Percentiles rank a stretch among this genome's conserved stretches.
These are phyloP conservation scores for Globisporangium orthogonon DNA, from an alignment of 352 stramenopile species.

Conservation along the genomic window DNA sequence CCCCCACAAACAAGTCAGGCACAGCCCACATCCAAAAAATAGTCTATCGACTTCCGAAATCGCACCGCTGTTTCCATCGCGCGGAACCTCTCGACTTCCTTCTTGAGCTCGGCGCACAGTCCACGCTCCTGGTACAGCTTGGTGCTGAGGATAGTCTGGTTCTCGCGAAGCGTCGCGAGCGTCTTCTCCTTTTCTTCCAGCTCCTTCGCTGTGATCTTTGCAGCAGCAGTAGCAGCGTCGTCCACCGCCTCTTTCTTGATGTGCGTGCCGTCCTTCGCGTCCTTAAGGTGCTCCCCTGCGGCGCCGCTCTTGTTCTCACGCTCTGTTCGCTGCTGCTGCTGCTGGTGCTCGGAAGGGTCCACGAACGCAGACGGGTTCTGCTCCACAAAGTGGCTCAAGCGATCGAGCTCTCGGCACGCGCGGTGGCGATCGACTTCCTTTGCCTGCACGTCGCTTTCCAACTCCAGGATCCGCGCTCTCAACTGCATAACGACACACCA, in stretches of 20 bases:
- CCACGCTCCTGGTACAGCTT: slow-evolving; percentile 50
- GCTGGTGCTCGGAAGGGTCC: slow-evolving; percentile 15
- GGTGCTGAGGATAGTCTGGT: slow-evolving; percentile 26
- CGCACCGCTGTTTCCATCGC: slow-evolving; percentile 51
- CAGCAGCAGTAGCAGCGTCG: not conserved
- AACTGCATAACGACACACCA: slow-evolving; percentile 24
- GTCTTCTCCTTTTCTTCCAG: slow-evolving; percentile 23
- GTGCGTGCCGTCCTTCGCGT: not conserved
- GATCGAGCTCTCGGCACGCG: slow-evolving; percentile 71
- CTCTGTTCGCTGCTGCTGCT: slow-evolving; percentile 14
- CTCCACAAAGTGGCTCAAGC: slow-evolving; percentile 53
- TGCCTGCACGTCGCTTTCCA: slow-evolving; percentile 59
- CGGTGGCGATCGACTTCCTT: slow-evolving; percentile 78
- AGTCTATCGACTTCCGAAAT: not conserved
- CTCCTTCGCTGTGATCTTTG: slow-evolving; percentile 26
- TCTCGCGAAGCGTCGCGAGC: slow-evolving; percentile 29
- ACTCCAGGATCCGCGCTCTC: slow-evolving; percentile 43
- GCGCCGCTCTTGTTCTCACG: not conserved
- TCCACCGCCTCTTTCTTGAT: not conserved
- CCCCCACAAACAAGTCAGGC: not conserved
- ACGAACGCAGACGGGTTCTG: slow-evolving; percentile 10
- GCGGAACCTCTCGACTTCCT: slow-evolving; percentile 54
- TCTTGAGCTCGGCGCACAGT: slow-evolving; percentile 32
- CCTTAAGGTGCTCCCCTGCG: slow-evolving; percentile 1
- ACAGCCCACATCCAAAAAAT: not conserved